Evolutionary conservation across 2,329 filamentous ascomycete species (phyloP), one percentile per base, ranked within the genome.

Genomic region (Aspergillus piperis): DNA sequence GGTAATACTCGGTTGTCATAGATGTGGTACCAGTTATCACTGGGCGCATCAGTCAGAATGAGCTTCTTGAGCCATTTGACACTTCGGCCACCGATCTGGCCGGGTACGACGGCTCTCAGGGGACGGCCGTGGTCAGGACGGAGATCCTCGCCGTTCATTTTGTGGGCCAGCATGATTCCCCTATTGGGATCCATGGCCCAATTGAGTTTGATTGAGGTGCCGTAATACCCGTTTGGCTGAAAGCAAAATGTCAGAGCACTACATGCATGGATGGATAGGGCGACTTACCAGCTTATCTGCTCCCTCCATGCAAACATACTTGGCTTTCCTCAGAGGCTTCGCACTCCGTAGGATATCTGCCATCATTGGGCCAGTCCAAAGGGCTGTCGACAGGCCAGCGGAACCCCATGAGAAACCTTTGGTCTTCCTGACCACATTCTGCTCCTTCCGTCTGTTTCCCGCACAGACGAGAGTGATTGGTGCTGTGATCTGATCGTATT

Each of bases 351-450:
- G 80, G 3, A 96, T 76, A 62, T 94, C 89, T 1, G 82, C 82
- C 75, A 96, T 86, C 42, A 88, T 80, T 0, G 92, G 89, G 21
- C 93, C 93, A 0, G 93, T 97, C 83, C 91, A 97, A 0, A 96
- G 78, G 0, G 92, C 91, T 0, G 91, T 97, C 0, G 92, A 96
- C 5, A 97, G 74, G 23, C 92, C 93, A 3, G 91, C 92, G 1
- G 93, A 83, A 38, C 93, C 93, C 93, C 93, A 97, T 2, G 92
- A 96, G 78, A 97, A 97, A 0, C 93, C 93, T 69, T 96, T 96
- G 1, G 90, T 91, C 75, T 96, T 96, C 15, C 91, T 84, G 3
- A 96, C 90, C 54, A 91, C 83, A 67, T 97, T 97, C 72, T 96
- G 93, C 76, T 97, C 93, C 77, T 96, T 96, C 32, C 93, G 85